These are phyloP conservation scores for Erodium trifolium DNA, from an alignment of 441 rosid genomes.

Conservation along the genomic window DNA sequence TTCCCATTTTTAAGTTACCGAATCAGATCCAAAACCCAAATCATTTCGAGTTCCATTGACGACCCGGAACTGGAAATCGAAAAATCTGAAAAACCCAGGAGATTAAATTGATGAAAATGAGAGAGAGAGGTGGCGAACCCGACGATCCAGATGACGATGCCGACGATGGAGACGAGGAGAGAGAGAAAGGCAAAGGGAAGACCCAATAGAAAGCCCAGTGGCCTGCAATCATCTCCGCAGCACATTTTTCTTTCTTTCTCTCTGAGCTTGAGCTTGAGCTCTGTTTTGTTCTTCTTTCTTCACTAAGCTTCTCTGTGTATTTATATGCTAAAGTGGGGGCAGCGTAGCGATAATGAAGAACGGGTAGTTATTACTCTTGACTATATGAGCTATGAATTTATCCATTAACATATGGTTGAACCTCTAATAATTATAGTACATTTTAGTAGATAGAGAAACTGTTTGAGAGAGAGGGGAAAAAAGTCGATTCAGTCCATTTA, in stretches of 20 bases:
- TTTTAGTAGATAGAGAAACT: background rate
- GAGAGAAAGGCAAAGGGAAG: constrained; percentile 5
- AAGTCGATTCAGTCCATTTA: too few relatives aligned
- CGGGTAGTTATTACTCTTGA: background rate
- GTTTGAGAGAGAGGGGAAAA: background rate
- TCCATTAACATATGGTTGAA: background rate
- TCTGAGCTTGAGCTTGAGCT: background rate
- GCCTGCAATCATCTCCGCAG: constrained; percentile 18
- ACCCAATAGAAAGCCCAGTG: constrained; percentile 18
- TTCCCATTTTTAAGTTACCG: background rate
- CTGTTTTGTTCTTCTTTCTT: background rate
- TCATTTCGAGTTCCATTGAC: background rate
- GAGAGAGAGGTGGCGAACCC: constrained; percentile 14
- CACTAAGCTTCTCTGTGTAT: background rate
- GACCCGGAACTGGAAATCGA: background rate
- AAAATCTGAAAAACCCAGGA: constrained; percentile 14
- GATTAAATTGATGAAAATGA: background rate
- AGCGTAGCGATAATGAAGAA: background rate
- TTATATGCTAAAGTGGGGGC: background rate
- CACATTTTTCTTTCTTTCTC: background rate
- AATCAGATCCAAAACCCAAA: background rate
- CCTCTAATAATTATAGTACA: background rate
- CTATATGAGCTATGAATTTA: background rate
- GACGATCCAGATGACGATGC: constrained; percentile 26
- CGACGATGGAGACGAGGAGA: constrained; percentile 17